phyloP scores from a whole-genome alignment of 768 basidiomycete genomes.

The Naematelia encephala region DNA sequence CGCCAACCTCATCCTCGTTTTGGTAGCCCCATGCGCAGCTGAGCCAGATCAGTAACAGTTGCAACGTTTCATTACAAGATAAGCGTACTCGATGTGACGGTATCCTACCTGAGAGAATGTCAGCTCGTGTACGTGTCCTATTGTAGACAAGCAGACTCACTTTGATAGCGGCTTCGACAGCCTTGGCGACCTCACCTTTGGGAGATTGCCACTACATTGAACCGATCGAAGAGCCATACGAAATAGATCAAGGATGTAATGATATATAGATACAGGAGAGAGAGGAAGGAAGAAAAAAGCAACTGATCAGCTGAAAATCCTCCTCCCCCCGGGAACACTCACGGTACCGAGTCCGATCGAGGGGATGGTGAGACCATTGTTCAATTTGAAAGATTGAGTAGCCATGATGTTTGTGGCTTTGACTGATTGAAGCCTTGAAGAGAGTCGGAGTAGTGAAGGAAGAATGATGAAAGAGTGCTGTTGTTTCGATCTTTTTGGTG shows the following conservation, averaged over 20 bases:
- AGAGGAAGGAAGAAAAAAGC: slow-evolving; percentile 3
- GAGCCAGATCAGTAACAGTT: slow-evolving; percentile 11
- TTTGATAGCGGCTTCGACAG: slow-evolving; percentile 46
- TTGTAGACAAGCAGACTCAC: slow-evolving; percentile 14
- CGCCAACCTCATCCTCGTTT: slow-evolving; percentile 72
- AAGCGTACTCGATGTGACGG: slow-evolving; percentile 42
- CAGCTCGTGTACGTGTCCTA: background rate
- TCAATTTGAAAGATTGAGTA: slow-evolving; percentile 43
- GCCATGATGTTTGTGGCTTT: slow-evolving; percentile 24
- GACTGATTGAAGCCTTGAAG: background rate
- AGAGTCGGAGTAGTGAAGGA: background rate
- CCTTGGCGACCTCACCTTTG: slow-evolving; percentile 42
- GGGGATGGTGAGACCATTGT: slow-evolving; percentile 63
- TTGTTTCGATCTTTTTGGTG: background rate
- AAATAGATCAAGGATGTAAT: slow-evolving; percentile 4
- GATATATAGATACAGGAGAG: background rate
- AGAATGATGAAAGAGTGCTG: slow-evolving; percentile 1
- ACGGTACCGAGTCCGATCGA: slow-evolving; percentile 64
- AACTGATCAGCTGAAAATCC: background rate
- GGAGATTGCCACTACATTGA: slow-evolving; percentile 6
- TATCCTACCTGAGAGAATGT: slow-evolving; percentile 29
- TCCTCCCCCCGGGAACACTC: slow-evolving; percentile 14
- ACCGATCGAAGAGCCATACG: background rate
- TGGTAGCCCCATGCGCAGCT: slow-evolving; percentile 59
- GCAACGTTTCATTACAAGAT: too few relatives aligned